Base-by-base conservation (phyloP, 31 red algal genomes). In the Endocladia muricata region DNA sequence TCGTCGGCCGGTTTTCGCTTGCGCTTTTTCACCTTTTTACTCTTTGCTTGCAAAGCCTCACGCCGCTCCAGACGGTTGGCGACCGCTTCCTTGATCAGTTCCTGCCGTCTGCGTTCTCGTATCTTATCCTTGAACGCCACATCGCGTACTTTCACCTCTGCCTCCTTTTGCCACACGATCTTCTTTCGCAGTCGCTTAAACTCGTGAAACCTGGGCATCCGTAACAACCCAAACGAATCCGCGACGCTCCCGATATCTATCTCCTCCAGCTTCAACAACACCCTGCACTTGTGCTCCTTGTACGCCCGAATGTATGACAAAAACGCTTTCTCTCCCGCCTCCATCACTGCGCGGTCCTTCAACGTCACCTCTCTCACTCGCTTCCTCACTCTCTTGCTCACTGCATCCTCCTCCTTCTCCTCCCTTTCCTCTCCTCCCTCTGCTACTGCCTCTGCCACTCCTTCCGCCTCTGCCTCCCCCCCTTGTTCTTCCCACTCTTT, bases 301-400 rank as follows among this genome's bases (percentile, higher is more conserved):
- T 95, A 95, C 22, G 92, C 92, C 9, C 92, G 75, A 23, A 95
- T 77, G 64, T 90, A 95, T n/a, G 85, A 90, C 26, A 90, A 37
- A 67, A 90, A 95, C 26, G 92, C 92, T 2, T 26, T 22, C 42
- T 89, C 86, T 6, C 74, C 70, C 1, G 74, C 77, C 33, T 95
- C 92, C 25, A 95, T 41, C 21, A 95, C 31, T 17, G 85, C 86
- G 11, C 92, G 74, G 60, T 95, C 92, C 0, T 21, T 62, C 30
- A 94, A 37, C 4, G 72, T 84, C 40, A 60, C 65, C 37, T 75
- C 34, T 11, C 79, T 69, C 5, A 89, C 29, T 8, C 60, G 8
- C 1, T n/a, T 54, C 19, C 15, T 44, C 25, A 69, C 35, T 25
- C 55, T 36, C 52, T 39, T 31, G 15, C 17, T 52, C 41, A 54